phyloP scores from a whole-genome alignment of 257 asterid species.

The Solanum lycopersicoides region DNA sequence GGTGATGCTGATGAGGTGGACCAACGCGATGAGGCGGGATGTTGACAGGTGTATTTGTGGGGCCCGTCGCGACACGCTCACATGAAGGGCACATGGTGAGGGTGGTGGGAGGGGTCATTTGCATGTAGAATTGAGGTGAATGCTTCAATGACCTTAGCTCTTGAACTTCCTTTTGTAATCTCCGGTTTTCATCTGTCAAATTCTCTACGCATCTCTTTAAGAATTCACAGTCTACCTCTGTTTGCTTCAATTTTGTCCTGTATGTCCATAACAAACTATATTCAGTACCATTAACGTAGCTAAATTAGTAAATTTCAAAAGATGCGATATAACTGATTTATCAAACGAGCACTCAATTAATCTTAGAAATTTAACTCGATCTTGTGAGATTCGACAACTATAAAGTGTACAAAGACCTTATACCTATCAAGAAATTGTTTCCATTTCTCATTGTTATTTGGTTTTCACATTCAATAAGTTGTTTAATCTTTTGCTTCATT shows the following conservation, averaged over 20 bases:
- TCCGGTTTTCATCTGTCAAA: constrained; percentile 55
- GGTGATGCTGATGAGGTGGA: constrained; percentile 5
- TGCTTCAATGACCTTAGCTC: constrained; percentile 58
- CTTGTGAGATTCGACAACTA: too few species aligned
- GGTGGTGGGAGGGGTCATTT: constrained; percentile 68
- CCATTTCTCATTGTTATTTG: not conserved
- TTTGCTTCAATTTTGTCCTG: constrained; percentile 87
- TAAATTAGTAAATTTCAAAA: too few species aligned
- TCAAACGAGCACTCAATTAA: not conserved
- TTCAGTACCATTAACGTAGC: not conserved
- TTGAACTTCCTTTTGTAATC: constrained; percentile 70
- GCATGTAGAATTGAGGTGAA: constrained; percentile 79
- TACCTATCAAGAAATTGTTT: not conserved
- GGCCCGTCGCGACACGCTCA: constrained; percentile 37
- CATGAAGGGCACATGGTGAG: constrained; percentile 92
- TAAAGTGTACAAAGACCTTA: too few species aligned
- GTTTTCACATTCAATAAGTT: not conserved
- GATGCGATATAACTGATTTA: not conserved
- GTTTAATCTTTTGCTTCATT: not conserved
- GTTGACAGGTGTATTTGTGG: not conserved
- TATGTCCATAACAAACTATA: not conserved
- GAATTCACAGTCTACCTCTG: constrained; percentile 69
- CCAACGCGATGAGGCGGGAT: not conserved
- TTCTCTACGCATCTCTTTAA: constrained; percentile 71
- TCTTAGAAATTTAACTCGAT: too few species aligned